Conservation (phyloP, 75 land plant species). For the Gnetum montanum region DNA sequence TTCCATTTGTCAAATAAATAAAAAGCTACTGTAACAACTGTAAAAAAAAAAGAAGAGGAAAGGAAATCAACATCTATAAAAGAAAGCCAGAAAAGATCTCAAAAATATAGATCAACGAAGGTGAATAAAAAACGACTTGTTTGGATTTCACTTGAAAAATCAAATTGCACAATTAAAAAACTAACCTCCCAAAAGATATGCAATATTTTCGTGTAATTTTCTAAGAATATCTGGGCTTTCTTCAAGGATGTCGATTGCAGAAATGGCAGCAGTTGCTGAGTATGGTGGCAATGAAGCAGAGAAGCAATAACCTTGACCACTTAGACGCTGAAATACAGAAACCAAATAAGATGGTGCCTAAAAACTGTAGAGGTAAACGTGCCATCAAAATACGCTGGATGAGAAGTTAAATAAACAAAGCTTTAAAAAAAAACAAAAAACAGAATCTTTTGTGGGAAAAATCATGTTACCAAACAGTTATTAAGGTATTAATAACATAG, state of each 20-base stretch:
- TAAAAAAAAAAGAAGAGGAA: too few species aligned
- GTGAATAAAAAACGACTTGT: background rate
- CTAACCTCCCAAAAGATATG: constrained; percentile 47
- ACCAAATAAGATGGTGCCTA: background rate
- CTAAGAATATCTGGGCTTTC: constrained; percentile 50
- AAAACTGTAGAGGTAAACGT: too few species aligned
- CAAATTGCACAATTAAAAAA: constrained; percentile 4
- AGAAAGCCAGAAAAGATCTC: background rate
- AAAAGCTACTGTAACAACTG: too few species aligned
- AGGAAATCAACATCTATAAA: background rate
- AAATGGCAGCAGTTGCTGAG: constrained; percentile 79
- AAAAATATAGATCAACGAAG: background rate
- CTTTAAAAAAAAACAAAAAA: too few species aligned
- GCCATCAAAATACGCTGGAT: too few species aligned
- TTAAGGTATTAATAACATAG: too few species aligned
- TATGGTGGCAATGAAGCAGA: constrained; percentile 92
- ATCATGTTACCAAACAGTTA: too few species aligned
- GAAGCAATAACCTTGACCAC: constrained; percentile 86
- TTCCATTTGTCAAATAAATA: too few species aligned
- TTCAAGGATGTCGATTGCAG: constrained; percentile 82
- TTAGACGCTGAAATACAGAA: constrained; percentile 61
- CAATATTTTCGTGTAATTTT: constrained; percentile 51
- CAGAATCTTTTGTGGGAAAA: too few species aligned
- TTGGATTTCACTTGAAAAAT: background rate
- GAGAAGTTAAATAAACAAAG: too few species aligned